Conservation (phyloP, 192 early-diverging fungal genomes). For the Entophlyctis luteolus region DNA sequence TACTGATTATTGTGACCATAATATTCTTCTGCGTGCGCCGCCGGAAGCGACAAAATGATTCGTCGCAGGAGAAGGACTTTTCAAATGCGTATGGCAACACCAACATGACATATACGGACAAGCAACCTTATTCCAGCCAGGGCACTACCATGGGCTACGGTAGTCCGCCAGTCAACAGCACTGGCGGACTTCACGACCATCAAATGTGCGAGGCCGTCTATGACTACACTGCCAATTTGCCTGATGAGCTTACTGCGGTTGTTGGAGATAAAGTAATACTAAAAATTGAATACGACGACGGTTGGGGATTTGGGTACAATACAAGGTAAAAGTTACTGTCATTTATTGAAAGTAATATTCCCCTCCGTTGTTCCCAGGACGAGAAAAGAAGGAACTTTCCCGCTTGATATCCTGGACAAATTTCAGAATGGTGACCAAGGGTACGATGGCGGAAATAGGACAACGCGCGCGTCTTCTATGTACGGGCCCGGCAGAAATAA, state of each 20-base stretch:
- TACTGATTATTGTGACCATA: constrained; percentile 3
- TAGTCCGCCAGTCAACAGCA: background rate
- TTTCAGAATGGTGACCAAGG: background rate
- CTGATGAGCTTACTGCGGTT: background rate
- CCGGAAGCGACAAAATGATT: background rate
- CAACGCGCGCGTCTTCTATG: background rate
- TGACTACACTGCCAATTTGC: constrained; percentile 4
- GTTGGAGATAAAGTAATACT: constrained; percentile 6
- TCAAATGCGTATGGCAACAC: background rate
- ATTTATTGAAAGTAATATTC: background rate
- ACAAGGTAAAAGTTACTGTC: background rate
- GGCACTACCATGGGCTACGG: background rate
- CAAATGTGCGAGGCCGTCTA: background rate
- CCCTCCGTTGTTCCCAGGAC: background rate
- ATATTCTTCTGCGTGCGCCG: background rate
- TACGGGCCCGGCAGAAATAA: constrained; percentile 1
- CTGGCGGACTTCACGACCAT: too few species aligned
- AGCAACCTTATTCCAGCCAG: background rate
- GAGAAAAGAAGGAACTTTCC: background rate
- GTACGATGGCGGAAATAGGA: background rate
- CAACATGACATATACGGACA: background rate
- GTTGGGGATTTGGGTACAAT: constrained; percentile 11
- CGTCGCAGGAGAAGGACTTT: background rate
- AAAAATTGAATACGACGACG: background rate
- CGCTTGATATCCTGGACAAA: constrained; percentile 5